Base-by-base conservation (phyloP, 805 yeast genomes). In the Candida chilensis region DNA sequence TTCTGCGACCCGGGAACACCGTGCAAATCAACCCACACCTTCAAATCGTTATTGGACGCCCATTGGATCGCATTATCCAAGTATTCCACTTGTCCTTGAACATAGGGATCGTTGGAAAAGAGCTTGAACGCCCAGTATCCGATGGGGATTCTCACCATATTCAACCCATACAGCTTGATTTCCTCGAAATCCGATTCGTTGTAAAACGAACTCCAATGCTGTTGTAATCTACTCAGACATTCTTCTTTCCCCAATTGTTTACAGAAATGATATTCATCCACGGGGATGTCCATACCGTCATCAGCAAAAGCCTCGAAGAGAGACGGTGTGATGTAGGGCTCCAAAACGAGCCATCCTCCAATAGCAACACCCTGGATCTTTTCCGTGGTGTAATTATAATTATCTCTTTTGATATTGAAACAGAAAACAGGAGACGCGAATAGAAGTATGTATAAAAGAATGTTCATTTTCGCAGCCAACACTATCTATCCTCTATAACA, bases 1-100 rank as follows among this genome's bases (percentile, higher is more conserved):
- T 84, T 84, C 46, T 84, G 94, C 2, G 88, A 78, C 1, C 90
- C 92, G 5, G 94, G 92, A 8, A 69, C 78, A 10, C 92, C 87
- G 43, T 84, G 94, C 32, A 84, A 53, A 45, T 84, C 94, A 30
- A 84, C 55, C 78, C 83, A 75, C 4, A 77, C 80, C 35, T 79
- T 70, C 37, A 84, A 54, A 11, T 65, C 77, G 40, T 76, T 51
- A 24, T 60, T 58, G 15, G 69, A 52, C 13, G 81, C 74, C 94
- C 94, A 84, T 28, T 58, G 69, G 22, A 84, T 54, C 1, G 85
- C 83, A 34, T 68, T 53, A 27, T 78, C 73, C 35, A 84, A 53
- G 44, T 79, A 82, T 6, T 59, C 54, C 30, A 74, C 75, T 36
- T 81, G 84, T 8, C 84, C 85, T 32, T 60, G 64, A 8, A 76